A percentile compares a stretch with the other conserved stretches of the same genome.
These are phyloP conservation scores for Melastoma malabathricum DNA, from an alignment of 345 rosid species.

Conservation along the genomic window DNA sequence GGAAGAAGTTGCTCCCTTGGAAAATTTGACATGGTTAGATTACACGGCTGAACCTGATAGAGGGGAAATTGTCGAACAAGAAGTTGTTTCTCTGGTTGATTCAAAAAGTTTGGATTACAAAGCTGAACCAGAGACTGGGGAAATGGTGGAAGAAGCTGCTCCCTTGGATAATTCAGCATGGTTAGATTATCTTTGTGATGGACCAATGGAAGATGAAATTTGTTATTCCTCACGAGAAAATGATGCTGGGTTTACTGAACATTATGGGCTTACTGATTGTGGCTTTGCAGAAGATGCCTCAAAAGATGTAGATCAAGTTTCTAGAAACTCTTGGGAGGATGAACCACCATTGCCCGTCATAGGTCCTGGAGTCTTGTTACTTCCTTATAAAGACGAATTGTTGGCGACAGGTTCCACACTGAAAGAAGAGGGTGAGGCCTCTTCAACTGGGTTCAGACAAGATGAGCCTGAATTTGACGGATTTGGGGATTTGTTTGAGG, in stretches of 20 bases:
- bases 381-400: conserved; percentile 62
- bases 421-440: conserved; percentile 33
- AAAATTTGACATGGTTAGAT: conserved; percentile 16
- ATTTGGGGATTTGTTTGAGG: conserved; percentile 78
- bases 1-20: conserved; percentile 9
- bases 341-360: conserved; percentile 42
- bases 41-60: conserved; percentile 5
- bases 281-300: conserved; percentile 23
- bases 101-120: conserved; percentile 21
- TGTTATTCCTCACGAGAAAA: conserved; percentile 6
- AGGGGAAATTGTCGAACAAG: no score
- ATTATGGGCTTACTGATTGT: neutral
- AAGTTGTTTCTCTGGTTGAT: neutral
- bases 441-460: conserved; percentile 36
- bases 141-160: no score
- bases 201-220: conserved; percentile 11
- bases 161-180: conserved; percentile 12
- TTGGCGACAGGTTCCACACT: conserved; percentile 13
- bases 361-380: conserved; percentile 57
- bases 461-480: conserved; percentile 66
- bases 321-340: conserved; percentile 53
- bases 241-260: conserved; percentile 3
- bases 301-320: conserved; percentile 26
- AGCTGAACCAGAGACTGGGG: neutral
- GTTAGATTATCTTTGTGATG: conserved; percentile 21